Percentiles rank a stretch among this genome's conserved stretches.
phyloP scores from a whole-genome alignment of 768 basidiomycete genomes.

The Gymnopilus dilepis region DNA sequence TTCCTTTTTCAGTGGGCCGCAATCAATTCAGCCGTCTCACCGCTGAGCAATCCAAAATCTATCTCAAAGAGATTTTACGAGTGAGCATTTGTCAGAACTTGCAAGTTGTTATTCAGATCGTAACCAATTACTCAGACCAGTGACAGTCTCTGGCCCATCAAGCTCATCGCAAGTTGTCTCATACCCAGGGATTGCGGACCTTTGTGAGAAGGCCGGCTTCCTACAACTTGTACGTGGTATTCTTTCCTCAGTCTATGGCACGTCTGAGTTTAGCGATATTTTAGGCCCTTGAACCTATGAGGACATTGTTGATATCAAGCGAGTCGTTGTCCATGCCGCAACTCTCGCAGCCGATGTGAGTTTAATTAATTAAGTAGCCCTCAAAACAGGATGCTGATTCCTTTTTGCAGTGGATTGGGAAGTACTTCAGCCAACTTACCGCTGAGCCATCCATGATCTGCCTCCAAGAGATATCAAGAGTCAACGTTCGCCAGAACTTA shows the following conservation, averaged over 20 bases:
- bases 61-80: constrained; percentile 95
- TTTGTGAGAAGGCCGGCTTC: constrained; percentile 97
- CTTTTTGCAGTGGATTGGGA: constrained; percentile 82
- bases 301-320: constrained; percentile 96
- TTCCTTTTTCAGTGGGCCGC: constrained; percentile 79
- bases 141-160: constrained; percentile 95
- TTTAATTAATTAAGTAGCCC: constrained; percentile 14
- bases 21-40: constrained; percentile 96
- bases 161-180: no score
- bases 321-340: constrained; percentile 91
- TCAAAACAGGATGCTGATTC: neutral
- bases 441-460: constrained; percentile 97
- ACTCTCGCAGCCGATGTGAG: constrained; percentile 83
- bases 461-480: constrained; percentile 94
- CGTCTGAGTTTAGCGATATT: constrained; percentile 18
- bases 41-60: constrained; percentile 95
- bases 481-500: constrained; percentile 97
- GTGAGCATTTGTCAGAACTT: constrained; percentile 98
- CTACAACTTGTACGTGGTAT: constrained; percentile 76
- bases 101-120: constrained; percentile 95
- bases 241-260: neutral
- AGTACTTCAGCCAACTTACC: constrained; percentile 95
- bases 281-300: constrained; percentile 98
- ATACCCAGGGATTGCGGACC: constrained; percentile 94
- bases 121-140: constrained; percentile 99